phyloP scores from a whole-genome alignment of 805 yeast species.

The Yarrowia bubula region DNA sequence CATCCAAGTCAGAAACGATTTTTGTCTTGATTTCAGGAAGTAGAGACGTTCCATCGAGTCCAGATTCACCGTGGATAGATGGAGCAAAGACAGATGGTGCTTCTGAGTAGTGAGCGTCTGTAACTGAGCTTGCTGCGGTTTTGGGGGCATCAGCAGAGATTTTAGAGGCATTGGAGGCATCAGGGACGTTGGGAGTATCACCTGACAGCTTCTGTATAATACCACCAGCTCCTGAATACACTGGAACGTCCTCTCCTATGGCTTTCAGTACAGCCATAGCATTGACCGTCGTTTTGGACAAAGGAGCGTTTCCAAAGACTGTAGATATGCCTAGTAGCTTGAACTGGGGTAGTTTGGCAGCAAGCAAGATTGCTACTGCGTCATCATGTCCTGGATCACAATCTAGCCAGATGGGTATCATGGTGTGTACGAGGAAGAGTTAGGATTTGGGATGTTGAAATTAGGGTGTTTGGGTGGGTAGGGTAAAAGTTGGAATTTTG shows the following conservation, averaged over 20 bases:
- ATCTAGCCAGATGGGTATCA: conserved; percentile 78
- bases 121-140: background rate
- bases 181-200: background rate
- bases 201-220: background rate
- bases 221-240: conserved; percentile 57
- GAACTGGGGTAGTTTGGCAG: conserved; percentile 58
- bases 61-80: conserved; percentile 69
- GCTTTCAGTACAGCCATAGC: conserved; percentile 66
- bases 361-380: conserved; percentile 67
- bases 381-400: conserved; percentile 95
- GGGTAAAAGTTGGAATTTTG: background rate
- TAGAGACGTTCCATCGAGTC: conserved; percentile 70
- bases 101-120: conserved; percentile 48
- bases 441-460: background rate
- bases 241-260: conserved; percentile 51
- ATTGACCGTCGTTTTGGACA: conserved; percentile 64
- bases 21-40: conserved; percentile 50
- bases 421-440: background rate
- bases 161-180: background rate
- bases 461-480: no score
- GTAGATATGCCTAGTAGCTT: conserved; percentile 68
- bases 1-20: conserved; percentile 40
- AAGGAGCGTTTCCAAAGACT: conserved; percentile 68
- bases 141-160: background rate
- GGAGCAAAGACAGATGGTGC: conserved; percentile 54